Conservation (phyloP, 306 rosid species). For the Pyrus pyrifolia region DNA sequence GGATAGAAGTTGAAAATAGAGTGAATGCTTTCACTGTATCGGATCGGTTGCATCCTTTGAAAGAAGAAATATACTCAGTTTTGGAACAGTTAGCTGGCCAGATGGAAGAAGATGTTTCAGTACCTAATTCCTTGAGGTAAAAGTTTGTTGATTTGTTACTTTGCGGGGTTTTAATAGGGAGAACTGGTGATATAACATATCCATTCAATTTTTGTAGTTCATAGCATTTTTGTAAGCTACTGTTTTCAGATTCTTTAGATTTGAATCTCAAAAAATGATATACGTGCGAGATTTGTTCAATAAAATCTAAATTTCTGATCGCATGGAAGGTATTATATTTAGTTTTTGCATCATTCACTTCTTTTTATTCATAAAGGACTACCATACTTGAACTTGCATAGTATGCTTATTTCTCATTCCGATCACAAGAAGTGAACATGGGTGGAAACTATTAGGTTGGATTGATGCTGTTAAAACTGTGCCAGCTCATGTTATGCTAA, state of each 20-base stretch:
- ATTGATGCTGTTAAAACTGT: background rate
- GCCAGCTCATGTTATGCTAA: background rate
- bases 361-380: background rate
- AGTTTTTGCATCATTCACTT: background rate
- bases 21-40: slow-evolving; percentile 49
- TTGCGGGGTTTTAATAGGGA: slow-evolving; percentile 18
- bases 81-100: slow-evolving; percentile 46
- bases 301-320: slow-evolving; percentile 11
- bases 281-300: slow-evolving; percentile 12
- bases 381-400: background rate
- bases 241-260: slow-evolving; percentile 19
- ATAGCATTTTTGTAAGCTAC: slow-evolving; percentile 10
- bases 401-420: background rate
- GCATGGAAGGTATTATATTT: slow-evolving; percentile 16
- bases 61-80: slow-evolving; percentile 48
- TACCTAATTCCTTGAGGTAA: slow-evolving; percentile 24
- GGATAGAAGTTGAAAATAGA: slow-evolving; percentile 48
- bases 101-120: slow-evolving; percentile 31
- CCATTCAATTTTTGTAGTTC: background rate
- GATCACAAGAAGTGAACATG: background rate
- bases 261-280: slow-evolving; percentile 16
- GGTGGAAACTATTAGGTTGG: background rate
- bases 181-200: slow-evolving; percentile 15
- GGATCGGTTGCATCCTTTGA: slow-evolving; percentile 49
- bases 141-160: slow-evolving; percentile 9